Evolutionary conservation across 257 asterid species (phyloP), one percentile per base, ranked within the genome.

Genomic region (Eucommia ulmoides): DNA sequence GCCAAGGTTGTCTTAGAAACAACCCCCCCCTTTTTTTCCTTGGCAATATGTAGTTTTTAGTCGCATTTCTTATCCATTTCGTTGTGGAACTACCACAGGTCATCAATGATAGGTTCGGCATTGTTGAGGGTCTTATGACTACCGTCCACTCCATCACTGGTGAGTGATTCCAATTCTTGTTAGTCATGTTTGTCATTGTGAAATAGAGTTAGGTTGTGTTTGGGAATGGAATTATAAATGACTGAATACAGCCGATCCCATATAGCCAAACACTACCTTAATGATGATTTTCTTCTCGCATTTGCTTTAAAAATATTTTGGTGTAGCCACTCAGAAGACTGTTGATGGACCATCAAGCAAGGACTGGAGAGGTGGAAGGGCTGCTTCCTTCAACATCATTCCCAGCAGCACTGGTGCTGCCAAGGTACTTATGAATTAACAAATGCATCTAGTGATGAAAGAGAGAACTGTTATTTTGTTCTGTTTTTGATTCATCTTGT

Each of bases 301-400:
- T n/a, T n/a, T n/a, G n/a, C n/a, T n/a, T n/a, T n/a, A n/a, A n/a
- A n/a, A n/a, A n/a, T n/a, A 7, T 1, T 54, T 24, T 49, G 12
- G 16, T 44, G 23, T 65, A 82, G 93, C 93, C 50, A 82, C 89
- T 17, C n/a, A n/a, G n/a, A n/a, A n/a, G n/a, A n/a, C n/a, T n/a
- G n/a, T n/a, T n/a, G n/a, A n/a, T n/a, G n/a, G 93, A 48, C 93
- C 93, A 58, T 82, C 93, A 41, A 64, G 78, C 67, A 82, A 82
- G 81, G 93, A 82, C 62, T 82, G 93, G 93, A 79, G 89, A 35
- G 93, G 93, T 63, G 93, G 93, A 49, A 72, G 93, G 56, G 89
- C 93, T 47, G 93, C 93, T 29, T 82, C 93, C 79, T 88, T 68
- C 79, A 89, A 66, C 80, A 91, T n/a, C n/a, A n/a, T n/a, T n/a